These are phyloP conservation scores for Fusarium staphyleae DNA, from an alignment of 2,329 filamentous ascomycete genomes.

Conservation along the genomic window DNA sequence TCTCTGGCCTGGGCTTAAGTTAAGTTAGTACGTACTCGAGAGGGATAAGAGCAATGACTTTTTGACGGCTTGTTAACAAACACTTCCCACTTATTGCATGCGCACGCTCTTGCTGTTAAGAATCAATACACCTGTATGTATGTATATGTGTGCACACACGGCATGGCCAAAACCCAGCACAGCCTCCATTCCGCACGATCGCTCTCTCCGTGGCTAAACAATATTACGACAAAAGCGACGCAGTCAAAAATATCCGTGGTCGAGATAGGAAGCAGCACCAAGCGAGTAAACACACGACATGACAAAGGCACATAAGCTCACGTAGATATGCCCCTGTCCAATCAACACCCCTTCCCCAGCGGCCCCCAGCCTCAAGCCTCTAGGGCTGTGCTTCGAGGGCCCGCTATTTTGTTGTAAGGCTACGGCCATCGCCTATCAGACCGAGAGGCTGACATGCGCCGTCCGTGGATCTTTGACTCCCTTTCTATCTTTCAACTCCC, in stretches of 20 bases:
- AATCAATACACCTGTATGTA: not conserved
- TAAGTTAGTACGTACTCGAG: too few species aligned
- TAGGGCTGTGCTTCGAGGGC: slow-evolving; percentile 39
- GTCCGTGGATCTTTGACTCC: slow-evolving; percentile 7
- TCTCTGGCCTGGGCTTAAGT: too few species aligned
- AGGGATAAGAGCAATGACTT: too few species aligned
- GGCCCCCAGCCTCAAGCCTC: slow-evolving; percentile 13
- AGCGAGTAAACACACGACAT: not conserved
- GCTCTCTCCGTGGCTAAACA: not conserved
- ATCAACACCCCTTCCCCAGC: slow-evolving; percentile 19
- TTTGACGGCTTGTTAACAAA: too few species aligned
- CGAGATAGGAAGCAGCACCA: slow-evolving; percentile 2
- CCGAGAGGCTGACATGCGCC: slow-evolving; percentile 38
- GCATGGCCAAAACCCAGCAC: slow-evolving; percentile 1
- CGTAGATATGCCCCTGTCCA: slow-evolving; percentile 9
- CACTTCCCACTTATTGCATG: too few species aligned
- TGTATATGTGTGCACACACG: too few species aligned
- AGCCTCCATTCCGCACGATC: slow-evolving; percentile 17
- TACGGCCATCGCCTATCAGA: slow-evolving; percentile 33
- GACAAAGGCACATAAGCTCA: not conserved
- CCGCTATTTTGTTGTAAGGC: slow-evolving; percentile 24
- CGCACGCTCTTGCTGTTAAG: too few species aligned
- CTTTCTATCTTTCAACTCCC: not conserved
- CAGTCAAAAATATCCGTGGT: too few species aligned
- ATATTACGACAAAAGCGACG: too few species aligned